Conservation (phyloP, 192 early-diverging fungal species). For the Rhizoclosmatium sp. region DNA sequence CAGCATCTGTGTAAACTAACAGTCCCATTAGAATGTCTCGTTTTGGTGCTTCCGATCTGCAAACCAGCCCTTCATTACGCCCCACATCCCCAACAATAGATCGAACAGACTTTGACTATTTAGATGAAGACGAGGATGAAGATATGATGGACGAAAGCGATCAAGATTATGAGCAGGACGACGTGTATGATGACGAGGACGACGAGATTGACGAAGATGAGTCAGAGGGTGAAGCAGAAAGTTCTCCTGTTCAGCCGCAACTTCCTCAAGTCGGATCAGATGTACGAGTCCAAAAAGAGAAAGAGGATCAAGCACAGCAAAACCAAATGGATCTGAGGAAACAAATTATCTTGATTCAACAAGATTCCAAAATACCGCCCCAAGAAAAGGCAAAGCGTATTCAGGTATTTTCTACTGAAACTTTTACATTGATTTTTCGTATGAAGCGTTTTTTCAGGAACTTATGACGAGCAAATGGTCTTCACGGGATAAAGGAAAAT, state of each 20-base stretch:
- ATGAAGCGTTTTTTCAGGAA: slow-evolving; percentile 48
- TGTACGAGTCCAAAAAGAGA: slow-evolving; percentile 3
- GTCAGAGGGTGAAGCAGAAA: too few species aligned
- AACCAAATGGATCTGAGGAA: slow-evolving; percentile 64
- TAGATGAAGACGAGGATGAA: slow-evolving; percentile 16
- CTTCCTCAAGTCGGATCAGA: too few species aligned
- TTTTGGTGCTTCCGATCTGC: not conserved
- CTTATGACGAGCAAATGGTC: slow-evolving; percentile 62
- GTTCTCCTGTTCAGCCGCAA: not conserved
- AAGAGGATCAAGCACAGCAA: slow-evolving; percentile 37
- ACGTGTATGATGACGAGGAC: slow-evolving; percentile 39
- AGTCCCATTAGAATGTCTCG: not conserved
- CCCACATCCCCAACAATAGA: not conserved
- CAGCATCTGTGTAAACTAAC: too few species aligned
- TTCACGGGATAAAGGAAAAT: slow-evolving; percentile 51
- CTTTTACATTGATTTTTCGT: slow-evolving; percentile 20
- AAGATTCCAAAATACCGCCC: slow-evolving; percentile 55
- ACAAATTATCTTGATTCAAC: slow-evolving; percentile 74
- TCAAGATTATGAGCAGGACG: slow-evolving; percentile 16
- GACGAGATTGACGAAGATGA: slow-evolving; percentile 36
- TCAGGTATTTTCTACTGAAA: slow-evolving; percentile 62
- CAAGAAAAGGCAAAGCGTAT: slow-evolving; percentile 75
- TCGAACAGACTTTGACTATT: slow-evolving; percentile 1
- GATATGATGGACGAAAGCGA: slow-evolving; percentile 27
- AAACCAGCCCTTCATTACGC: not conserved